These are phyloP conservation scores for Sporothrix brunneoviolacea DNA, from an alignment of 2,329 filamentous ascomycete genomes.

Conservation along the genomic window DNA sequence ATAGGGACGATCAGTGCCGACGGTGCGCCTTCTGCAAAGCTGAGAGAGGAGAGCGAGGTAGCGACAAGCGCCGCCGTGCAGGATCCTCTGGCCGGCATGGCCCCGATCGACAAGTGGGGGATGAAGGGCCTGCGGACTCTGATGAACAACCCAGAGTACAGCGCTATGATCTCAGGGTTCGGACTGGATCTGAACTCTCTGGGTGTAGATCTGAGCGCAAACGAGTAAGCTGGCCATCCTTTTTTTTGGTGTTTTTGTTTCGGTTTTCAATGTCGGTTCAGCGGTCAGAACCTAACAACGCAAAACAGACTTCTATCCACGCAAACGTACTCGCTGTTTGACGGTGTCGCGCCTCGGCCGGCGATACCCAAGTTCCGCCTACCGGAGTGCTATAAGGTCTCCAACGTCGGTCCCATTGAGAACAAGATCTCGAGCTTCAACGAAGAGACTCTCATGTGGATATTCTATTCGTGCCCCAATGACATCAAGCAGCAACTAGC, in stretches of 20 bases:
- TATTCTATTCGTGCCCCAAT: conserved; percentile 60
- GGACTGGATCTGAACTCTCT: conserved; percentile 53
- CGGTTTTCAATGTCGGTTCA: no score
- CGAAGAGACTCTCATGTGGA: conserved; percentile 63
- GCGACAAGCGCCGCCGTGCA: conserved; percentile 33
- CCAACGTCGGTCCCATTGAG: conserved; percentile 58
- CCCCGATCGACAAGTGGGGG: conserved; percentile 57
- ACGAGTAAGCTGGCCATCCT: conserved; percentile 43
- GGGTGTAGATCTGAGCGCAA: conserved; percentile 50
- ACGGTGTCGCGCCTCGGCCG: conserved; percentile 52
- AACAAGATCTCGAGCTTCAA: conserved; percentile 61
- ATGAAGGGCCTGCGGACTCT: conserved; percentile 57
- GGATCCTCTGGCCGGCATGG: conserved; percentile 56
- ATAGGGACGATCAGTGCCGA: conserved; percentile 35
- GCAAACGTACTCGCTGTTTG: conserved; percentile 56
- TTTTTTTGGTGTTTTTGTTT: not conserved
- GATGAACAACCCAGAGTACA: conserved; percentile 59
- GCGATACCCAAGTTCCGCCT: conserved; percentile 50
- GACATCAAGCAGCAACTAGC: conserved; percentile 59
- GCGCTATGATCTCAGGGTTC: conserved; percentile 51
- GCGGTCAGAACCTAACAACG: not conserved
- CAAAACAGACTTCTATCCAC: conserved; percentile 45
- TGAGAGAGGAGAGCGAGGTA: conserved; percentile 36
- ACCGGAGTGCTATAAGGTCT: conserved; percentile 61
- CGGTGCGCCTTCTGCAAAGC: conserved; percentile 33